Evolutionary conservation across 106 monocot genomes (phyloP).

Genomic region (Platanthera zijinensis): DNA sequence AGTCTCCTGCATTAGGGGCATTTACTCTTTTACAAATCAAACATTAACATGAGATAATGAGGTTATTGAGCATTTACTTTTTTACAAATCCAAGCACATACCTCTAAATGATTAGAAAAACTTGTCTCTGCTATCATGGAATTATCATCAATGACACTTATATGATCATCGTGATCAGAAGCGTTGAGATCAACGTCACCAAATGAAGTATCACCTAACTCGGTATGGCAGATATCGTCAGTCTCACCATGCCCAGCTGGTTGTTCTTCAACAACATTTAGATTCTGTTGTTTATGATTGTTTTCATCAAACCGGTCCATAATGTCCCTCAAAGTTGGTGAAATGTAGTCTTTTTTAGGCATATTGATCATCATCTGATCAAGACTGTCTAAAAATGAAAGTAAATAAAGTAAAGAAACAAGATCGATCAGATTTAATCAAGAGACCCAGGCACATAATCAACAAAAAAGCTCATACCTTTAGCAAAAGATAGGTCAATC

Average conservation of each 20-base stretch:
- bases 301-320: conserved; percentile 63
- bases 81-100: conserved; percentile 13
- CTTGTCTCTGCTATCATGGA: conserved; percentile 17
- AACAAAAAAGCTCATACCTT: conserved; percentile 31
- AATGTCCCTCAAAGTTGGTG: conserved; percentile 77
- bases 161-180: conserved; percentile 44
- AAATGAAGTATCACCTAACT: conserved; percentile 18
- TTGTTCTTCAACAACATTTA: conserved; percentile 5
- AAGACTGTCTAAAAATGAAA: conserved; percentile 47
- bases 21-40: not conserved
- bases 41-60: too few relatives aligned
- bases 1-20: conserved; percentile 42
- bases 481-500: conserved; percentile 78
- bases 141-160: conserved; percentile 40
- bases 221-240: conserved; percentile 19
- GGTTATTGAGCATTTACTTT: not conserved
- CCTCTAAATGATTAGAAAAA: conserved; percentile 46
- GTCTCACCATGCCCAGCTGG: conserved; percentile 21
- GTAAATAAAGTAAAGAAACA: not conserved
- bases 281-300: conserved; percentile 34
- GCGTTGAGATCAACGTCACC: conserved; percentile 32
- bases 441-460: not conserved
- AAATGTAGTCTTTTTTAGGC: conserved; percentile 49
- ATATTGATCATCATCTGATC: conserved; percentile 60
- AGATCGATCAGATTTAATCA: not conserved